Evolutionary conservation across 2,329 filamentous ascomycete species (phyloP).

Genomic region (Claviceps sorghi): DNA sequence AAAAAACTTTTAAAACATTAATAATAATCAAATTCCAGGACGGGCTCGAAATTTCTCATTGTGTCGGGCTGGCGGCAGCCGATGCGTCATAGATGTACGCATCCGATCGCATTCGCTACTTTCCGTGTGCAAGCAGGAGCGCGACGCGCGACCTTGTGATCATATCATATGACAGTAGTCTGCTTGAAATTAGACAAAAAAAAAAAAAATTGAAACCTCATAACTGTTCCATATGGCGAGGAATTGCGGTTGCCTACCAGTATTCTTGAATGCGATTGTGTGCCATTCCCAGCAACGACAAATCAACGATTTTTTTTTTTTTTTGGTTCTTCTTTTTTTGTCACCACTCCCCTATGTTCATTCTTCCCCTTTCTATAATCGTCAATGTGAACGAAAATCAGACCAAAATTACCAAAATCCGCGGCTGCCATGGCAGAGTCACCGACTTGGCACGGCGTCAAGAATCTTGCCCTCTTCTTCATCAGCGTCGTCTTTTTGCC

Average conservation of each 20-base stretch:
- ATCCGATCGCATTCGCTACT: neutral
- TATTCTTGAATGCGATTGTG: neutral
- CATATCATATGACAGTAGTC: neutral
- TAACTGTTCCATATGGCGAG: neutral
- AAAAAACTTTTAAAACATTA: too few relatives aligned
- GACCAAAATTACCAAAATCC: neutral
- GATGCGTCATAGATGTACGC: constrained; percentile 1
- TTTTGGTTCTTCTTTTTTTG: neutral
- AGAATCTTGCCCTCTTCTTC: constrained; percentile 12
- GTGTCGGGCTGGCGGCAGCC: constrained; percentile 13
- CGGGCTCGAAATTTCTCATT: constrained; percentile 51
- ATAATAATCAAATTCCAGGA: constrained; percentile 28
- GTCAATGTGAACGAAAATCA: neutral
- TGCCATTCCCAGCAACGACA: neutral
- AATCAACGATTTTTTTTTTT: neutral
- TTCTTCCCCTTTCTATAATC: neutral
- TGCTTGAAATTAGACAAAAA: neutral
- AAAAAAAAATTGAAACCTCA: neutral
- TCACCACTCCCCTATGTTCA: too few relatives aligned
- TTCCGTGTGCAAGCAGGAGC: neutral
- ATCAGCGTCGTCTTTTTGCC: constrained; percentile 30
- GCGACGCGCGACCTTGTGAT: neutral
- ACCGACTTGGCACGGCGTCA: constrained; percentile 8
- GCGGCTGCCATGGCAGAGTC: constrained; percentile 1
- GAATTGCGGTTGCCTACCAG: neutral